Base-by-base conservation (phyloP, 2,329 filamentous ascomycete species). In the Stemphylium vesicarium region DNA sequence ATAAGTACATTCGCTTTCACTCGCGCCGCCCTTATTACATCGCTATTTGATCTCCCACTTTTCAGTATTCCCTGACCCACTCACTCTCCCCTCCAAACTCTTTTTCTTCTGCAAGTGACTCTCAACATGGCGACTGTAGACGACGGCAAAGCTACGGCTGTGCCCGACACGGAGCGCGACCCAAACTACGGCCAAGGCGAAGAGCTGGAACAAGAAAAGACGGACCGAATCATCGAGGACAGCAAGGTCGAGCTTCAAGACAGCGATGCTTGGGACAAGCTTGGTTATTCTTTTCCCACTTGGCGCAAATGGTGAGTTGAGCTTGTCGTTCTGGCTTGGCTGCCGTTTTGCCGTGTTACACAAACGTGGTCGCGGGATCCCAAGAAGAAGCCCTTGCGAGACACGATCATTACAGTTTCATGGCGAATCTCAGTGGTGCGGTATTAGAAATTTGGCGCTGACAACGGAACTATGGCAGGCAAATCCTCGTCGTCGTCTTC, bases 401-500 rank as follows among this genome's bases (percentile, higher is more conserved):
- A 29, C 26, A 11, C 26, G 26, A 29, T 4, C 4, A 29, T 2
- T 11, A 29, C 26, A 29, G 2, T 4, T 29, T 29, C 26, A 11
- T 1, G 9, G 10, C 9, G 7, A 29, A 11, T 10, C 11, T 11
- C 8, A 29, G 26, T 29, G 1, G 5, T 11, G 9, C 5, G 9
- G 11, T 29, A 29, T 10, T 10, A 11, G 26, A 11, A 11, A 11
- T 2, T 11, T 29, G 26, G 9, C 26, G 4, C 37, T 53, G 8
- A 38, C 9, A 20, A 15, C 18, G n/a, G 13, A n/a, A 12, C 11
- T 12, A 33, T n/a, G 16, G 8, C 10, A 63, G 57, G 82, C 70
- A 70, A 55, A 80, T 83, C 47, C 75, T 85, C 32, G 72, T 70
- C 22, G 75, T 81, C 57, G 80, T 84, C 62, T 83, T 84, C 68